Base-by-base conservation (phyloP, 1,284 basidiomycete genomes). In the Ganoderma boninense region DNA sequence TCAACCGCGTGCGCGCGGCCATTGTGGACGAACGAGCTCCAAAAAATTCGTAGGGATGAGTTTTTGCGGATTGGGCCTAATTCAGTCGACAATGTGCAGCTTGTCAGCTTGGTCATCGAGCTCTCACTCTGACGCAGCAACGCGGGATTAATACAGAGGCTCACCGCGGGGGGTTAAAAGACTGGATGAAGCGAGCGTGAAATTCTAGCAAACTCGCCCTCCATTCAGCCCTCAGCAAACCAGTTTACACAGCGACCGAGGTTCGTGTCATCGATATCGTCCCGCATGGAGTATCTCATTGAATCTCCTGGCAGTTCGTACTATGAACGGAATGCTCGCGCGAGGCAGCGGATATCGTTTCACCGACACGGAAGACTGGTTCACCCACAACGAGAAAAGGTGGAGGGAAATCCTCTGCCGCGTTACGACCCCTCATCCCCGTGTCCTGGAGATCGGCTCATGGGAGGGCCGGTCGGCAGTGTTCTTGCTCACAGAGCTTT, bases 401-500 rank as follows among this genome's bases (percentile, higher is more conserved):
- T 90, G 88, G 88, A 77, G 72, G 20, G 32, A 66, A 8, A 76
- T 87, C 32, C 83, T 89, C 67, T 75, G 80, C 8, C 77, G 80
- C 43, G 77, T 89, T 66, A 62, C 64, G 1, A 78, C 83, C 10
- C 56, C 76, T 20, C 68, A 75, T 0, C 87, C 88, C 14, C 83
- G 87, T 18, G 84, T 80, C 7, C 84, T 89, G 16, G 88, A 89
- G 76, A 87, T 90, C n/a, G 88, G 89, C 4, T 88, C 86, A 18
- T 90, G 88, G 88, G 89, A 90, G 78, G 89, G 88, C 26, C 85
- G 89, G 62, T 90, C 88, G 0, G 88, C 87, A 23, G 84, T 88
- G 29, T 89, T 87, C 78, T 80, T 89, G 46, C 80, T 87, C 54
- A 81, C 77, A 10, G 82, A 85, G 49, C 83, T 89, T 56, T 88